phyloP scores from a whole-genome alignment of 2,329 filamentous ascomycete genomes.

The Ophiosphaerella herpotricha region DNA sequence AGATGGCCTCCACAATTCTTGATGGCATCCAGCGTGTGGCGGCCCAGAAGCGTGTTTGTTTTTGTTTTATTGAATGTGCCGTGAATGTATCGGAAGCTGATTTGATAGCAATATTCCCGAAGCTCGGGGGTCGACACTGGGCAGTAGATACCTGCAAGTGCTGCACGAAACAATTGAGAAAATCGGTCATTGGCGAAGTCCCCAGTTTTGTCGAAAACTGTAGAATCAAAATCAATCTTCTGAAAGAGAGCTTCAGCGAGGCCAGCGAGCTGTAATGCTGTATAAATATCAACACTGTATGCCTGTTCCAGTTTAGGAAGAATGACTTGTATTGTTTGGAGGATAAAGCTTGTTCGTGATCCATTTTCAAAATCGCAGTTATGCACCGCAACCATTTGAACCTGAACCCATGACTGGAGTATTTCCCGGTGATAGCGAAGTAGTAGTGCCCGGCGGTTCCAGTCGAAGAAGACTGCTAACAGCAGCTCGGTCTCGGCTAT shows the following conservation, averaged over 20 bases:
- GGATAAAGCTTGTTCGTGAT: conserved; percentile 74
- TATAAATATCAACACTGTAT: conserved; percentile 68
- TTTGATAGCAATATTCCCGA: conserved; percentile 86
- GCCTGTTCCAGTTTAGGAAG: conserved; percentile 84
- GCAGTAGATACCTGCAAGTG: conserved; percentile 76
- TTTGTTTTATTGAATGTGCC: conserved; percentile 62
- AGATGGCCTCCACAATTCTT: conserved; percentile 81
- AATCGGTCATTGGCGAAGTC: conserved; percentile 87
- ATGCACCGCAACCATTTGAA: conserved; percentile 82
- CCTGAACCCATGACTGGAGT: conserved; percentile 80
- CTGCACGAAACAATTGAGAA: conserved; percentile 88
- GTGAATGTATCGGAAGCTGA: conserved; percentile 83
- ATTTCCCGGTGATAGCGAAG: conserved; percentile 64
- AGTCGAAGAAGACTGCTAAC: conserved; percentile 64
- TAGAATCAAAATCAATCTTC: conserved; percentile 65
- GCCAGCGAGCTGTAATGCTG: conserved; percentile 76
- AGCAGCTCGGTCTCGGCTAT: conserved; percentile 57
- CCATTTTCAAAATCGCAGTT: conserved; percentile 77
- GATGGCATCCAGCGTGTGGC: conserved; percentile 68
- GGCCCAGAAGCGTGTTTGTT: conserved; percentile 38
- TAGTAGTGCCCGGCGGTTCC: conserved; percentile 67
- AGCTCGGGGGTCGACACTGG: conserved; percentile 72
- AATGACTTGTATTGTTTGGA: conserved; percentile 85
- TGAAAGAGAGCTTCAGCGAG: conserved; percentile 75
- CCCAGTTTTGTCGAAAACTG: conserved; percentile 54